Evolutionary conservation across 1,139 yeast genomes (phyloP), one percentile per base, ranked within the genome.

Genomic region (Nakaseomyces nivariensis): DNA sequence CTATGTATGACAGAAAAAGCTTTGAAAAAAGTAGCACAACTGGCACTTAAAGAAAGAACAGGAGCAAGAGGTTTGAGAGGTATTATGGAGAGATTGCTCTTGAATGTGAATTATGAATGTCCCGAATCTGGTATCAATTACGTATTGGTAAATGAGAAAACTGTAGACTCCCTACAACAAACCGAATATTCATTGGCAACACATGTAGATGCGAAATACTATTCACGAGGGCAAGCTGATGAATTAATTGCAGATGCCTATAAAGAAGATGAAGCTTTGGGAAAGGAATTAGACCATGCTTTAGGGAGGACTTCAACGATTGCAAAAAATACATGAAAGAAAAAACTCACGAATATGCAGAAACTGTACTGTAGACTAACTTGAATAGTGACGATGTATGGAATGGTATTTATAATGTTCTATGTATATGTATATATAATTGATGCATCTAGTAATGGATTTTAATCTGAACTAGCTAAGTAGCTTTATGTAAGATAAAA

Each of bases 51-150:
- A 37, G 76, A 73, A 53, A 78, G 78, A 3, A 76, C 79, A 0
- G 82, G 82, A 26, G 82, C 81, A 0, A 68, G 82, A 56, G 81
- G 81, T 0, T 58, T 77, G 40, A 65, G 79, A 52, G 73, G 76
- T 2, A 72, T 76, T 9, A 67, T 77, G 71, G 81, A 76, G 51
- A 67, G 75, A 45, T 53, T 77, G n/a, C 59, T 77, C 25, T 59
- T 76, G 22, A 70, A 72, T 46, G 77, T 77, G 6, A 77, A 77
- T 58, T 77, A 71, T 58, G 81, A 77, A 46, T 73, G 79, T 54
- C 82, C 82, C 0, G 77, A 72, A 5, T 72, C 77, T 22, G 75
- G 77, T 0, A 68, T 74, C 7, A 62, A 72, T 27, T 74, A 68
- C 56, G 78, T 76, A 4, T 58, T 76, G 37, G 64, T 75, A 26